phyloP scores from a whole-genome alignment of 2,329 filamentous ascomycete species.

The Atkinsonella texensis region DNA sequence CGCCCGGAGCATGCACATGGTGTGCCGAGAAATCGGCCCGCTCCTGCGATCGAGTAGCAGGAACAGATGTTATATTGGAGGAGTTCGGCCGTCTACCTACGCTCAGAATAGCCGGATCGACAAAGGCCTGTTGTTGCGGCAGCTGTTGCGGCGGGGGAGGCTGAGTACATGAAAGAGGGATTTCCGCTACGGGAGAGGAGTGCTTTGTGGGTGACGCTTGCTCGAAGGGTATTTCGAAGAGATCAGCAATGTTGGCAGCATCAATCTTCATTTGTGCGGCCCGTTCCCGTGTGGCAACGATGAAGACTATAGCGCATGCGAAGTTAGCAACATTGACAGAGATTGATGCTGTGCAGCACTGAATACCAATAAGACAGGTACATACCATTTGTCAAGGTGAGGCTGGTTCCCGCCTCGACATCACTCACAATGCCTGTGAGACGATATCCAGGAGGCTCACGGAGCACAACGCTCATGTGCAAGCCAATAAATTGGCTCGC shows the following conservation, averaged over 20 bases:
- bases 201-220: slow-evolving; percentile 17
- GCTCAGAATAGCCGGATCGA: slow-evolving; percentile 76
- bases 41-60: slow-evolving; percentile 3
- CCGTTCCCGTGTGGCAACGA: slow-evolving; percentile 30
- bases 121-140: slow-evolving; percentile 37
- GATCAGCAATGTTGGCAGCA: slow-evolving; percentile 32
- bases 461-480: slow-evolving; percentile 62
- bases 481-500: slow-evolving; percentile 62
- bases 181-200: slow-evolving; percentile 13
- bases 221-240: slow-evolving; percentile 26
- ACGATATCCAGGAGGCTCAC: slow-evolving; percentile 48
- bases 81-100: slow-evolving; percentile 35
- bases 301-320: slow-evolving; percentile 22
- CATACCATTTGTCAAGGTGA: slow-evolving; percentile 63
- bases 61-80: slow-evolving; percentile 15
- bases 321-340: background rate
- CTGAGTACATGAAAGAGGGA: slow-evolving; percentile 7
- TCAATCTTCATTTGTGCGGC: slow-evolving; percentile 31
- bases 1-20: background rate
- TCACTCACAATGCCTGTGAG: slow-evolving; percentile 60
- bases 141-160: slow-evolving; percentile 16
- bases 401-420: slow-evolving; percentile 52
- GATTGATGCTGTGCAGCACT: background rate
- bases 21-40: slow-evolving; percentile 6
- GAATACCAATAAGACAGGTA: background rate